Evolutionary conservation across 441 rosid species (phyloP), one percentile per base, ranked within the genome.

Genomic region (Pelargonium cotyledonis): DNA sequence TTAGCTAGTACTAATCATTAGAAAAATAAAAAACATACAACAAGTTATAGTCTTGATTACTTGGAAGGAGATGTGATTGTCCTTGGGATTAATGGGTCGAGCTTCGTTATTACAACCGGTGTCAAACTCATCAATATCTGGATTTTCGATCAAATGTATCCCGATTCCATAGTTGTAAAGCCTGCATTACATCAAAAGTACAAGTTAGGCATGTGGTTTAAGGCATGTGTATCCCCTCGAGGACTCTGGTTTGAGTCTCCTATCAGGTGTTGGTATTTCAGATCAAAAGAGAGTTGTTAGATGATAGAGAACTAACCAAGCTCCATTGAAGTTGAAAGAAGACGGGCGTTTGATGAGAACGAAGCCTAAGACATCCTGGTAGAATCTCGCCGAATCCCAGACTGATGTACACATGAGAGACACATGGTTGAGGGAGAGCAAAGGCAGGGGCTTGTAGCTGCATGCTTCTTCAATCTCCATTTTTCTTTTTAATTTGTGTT

Each of bases 281-380:
- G 26, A 23, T 23, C 26, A 23, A 23, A 23, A 23, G 26, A 23
- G 26, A 23, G 26, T n/a, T 0, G 26, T 23, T 23, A 10, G 3
- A 57, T 6, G 11, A 15, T 46, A 47, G 26, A 61, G 55, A 60
- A 10, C 19, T 7, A 43, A 86, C 93, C 94, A 88, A 63, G 94
- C 94, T 67, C 94, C 94, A 62, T 84, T 88, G 85, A 88, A 88
- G 12, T 84, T 78, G 78, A 88, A 86, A 73, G 94, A 88, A 71
- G 94, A 86, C 41, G 91, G 94, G 68, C 89, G 89, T 53, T 88
- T 88, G 80, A 86, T 84, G 68, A 74, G 76, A 66, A 75, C 85
- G 70, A 88, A 85, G 11, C 94, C 94, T 66, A 88, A 71, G 60
- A 88, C 86, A 46, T 83, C 85, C 74, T 82, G 80, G 23, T 86